A percentile compares a stretch with the other conserved stretches of the same genome.
These are phyloP conservation scores for Fraxinus baroniana DNA, from an alignment of 305 asterid genomes.

Conservation along the genomic window DNA sequence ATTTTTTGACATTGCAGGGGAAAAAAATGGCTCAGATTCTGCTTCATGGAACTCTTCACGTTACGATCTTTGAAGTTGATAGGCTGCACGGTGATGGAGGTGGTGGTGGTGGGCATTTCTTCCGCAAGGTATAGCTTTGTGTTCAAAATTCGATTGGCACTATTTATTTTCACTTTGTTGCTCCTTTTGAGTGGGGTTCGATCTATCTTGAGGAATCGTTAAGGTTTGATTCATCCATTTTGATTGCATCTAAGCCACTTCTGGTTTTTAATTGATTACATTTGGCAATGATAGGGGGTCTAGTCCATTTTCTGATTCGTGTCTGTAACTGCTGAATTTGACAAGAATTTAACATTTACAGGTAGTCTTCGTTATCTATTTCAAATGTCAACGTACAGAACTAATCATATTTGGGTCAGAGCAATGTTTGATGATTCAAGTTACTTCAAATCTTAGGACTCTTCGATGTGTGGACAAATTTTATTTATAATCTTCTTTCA, in stretches of 20 bases:
- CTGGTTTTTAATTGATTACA: not conserved
- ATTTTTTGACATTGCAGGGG: not conserved
- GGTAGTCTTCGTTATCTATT: too few species aligned
- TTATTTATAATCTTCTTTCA: not conserved
- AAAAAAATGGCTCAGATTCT: slow-evolving; percentile 41
- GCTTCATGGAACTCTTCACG: not conserved
- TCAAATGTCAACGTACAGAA: too few species aligned
- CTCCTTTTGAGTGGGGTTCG: not conserved
- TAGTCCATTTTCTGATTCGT: not conserved
- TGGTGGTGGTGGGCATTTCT: not conserved
- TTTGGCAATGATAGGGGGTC: not conserved
- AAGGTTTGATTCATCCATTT: not conserved
- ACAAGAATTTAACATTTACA: too few species aligned
- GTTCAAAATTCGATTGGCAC: not conserved
- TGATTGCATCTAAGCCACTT: not conserved
- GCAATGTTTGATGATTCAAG: not conserved
- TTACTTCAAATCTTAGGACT: not conserved
- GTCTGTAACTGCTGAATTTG: not conserved
- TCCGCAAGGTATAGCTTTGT: slow-evolving; percentile 20
- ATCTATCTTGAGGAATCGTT: not conserved
- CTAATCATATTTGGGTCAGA: not conserved
- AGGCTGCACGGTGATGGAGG: slow-evolving; percentile 36
- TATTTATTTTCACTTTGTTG: not conserved
- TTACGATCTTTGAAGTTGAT: slow-evolving; percentile 57
- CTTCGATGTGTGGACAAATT: not conserved